These are phyloP conservation scores for Triangularia setosa DNA, from an alignment of 2,329 filamentous ascomycete species.

Conservation along the genomic window DNA sequence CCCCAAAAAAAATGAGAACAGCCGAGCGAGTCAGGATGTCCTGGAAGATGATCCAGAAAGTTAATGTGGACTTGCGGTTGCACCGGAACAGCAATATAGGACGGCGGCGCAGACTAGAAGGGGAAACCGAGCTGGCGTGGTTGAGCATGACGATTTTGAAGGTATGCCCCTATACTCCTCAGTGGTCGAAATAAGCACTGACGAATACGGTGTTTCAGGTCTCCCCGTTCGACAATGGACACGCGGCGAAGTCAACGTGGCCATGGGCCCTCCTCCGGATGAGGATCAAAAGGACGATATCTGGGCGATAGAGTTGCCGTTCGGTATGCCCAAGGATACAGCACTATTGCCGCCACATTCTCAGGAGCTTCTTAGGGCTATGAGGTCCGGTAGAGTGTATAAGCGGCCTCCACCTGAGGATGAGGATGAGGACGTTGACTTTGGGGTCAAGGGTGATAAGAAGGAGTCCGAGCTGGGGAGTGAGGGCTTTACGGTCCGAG, in stretches of 20 bases:
- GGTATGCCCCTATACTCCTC: constrained; percentile 23
- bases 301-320: constrained; percentile 72
- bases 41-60: neutral
- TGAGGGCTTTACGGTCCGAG: constrained; percentile 52
- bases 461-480: constrained; percentile 43
- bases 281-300: constrained; percentile 59
- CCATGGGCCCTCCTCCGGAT: constrained; percentile 62
- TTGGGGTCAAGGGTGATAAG: constrained; percentile 48
- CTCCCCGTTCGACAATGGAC: constrained; percentile 90
- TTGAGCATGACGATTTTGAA: constrained; percentile 61
- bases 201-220: constrained; percentile 38
- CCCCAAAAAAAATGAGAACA: neutral
- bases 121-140: constrained; percentile 52
- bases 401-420: constrained; percentile 67
- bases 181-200: neutral
- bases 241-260: constrained; percentile 64
- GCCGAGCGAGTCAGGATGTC: neutral
- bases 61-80: neutral
- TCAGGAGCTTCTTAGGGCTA: constrained; percentile 76
- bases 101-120: constrained; percentile 47
- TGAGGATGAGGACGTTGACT: constrained; percentile 52
- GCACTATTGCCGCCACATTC: constrained; percentile 73
- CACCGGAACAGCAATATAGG: constrained; percentile 21
- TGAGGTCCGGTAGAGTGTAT: constrained; percentile 71
- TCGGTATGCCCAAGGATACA: constrained; percentile 81